Evolutionary conservation across 176 grass and related monocot species (phyloP), one percentile per base, ranked within the genome.

Genomic region (Cocos nucifera): DNA sequence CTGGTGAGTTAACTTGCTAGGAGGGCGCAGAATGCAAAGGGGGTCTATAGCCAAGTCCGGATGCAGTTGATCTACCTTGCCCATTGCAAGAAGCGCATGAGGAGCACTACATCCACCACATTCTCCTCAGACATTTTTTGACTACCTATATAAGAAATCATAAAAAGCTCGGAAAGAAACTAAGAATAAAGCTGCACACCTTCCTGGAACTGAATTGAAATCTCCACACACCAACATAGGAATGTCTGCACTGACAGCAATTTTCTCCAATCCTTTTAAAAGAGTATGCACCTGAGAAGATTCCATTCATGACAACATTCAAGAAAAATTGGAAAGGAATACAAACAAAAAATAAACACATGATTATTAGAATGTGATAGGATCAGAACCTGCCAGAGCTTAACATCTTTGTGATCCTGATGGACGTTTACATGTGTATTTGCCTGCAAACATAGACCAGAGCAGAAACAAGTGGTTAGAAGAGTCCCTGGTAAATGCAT

Each of bases 191-290:
- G 21, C 17, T 3, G 51, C 53, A 9, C 62, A 73, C 94, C 94
- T 99, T 69, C 88, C 94, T 75, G 94, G 94, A 64, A 67, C 67
- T 28, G 94, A 86, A 74, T 93, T 93, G 27, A 99, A 99, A 89
- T 99, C 88, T 56, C 94, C 94, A 89, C 94, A 99, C 39, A 99
- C 94, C 77, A 99, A 73, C 94, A 99, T 99, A 30, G 94, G 94
- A 93, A 99, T 99, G 66, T 93, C 94, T 22, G 94, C 94, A 83
- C 94, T 99, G n/a, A 83, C 80, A 62, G 94, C 94, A 79, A 99
- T 99, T 66, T 99, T 99, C 74, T 99, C 94, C 70, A 99, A 76
- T 61, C 94, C 94, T 83, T 99, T 99, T 57, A 99, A 71, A 29
- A 99, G 89, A 10, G 94, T 99, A 62, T 99, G 85, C 60, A 99